phyloP scores from a whole-genome alignment of 768 basidiomycete species.

The Boletus rufocinnamomeus region DNA sequence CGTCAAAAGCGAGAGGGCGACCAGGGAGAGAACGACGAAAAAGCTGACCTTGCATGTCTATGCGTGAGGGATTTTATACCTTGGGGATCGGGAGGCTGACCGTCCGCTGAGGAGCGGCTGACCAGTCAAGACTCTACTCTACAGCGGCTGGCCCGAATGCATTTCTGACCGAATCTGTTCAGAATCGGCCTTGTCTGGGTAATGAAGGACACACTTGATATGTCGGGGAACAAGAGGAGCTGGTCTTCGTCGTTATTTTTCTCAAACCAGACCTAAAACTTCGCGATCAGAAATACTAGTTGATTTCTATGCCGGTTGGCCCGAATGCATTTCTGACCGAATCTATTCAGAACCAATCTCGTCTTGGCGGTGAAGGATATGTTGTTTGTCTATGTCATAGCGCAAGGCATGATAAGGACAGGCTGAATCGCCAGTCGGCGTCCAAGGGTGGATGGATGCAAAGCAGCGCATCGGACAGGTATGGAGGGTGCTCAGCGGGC shows the following conservation, averaged over 20 bases:
- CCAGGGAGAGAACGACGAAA: neutral
- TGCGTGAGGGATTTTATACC: neutral
- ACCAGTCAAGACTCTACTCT: neutral
- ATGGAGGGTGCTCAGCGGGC: neutral
- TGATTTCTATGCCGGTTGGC: neutral
- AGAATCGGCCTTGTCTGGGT: too few relatives aligned
- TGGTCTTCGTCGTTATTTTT: neutral
- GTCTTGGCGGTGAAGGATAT: neutral
- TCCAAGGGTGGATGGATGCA: neutral
- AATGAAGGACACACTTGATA: too few relatives aligned
- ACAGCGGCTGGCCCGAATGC: neutral
- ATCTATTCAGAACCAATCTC: neutral
- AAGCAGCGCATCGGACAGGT: neutral
- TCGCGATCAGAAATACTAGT: neutral
- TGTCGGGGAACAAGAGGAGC: too few relatives aligned
- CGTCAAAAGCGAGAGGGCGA: too few relatives aligned
- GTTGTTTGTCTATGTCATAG: neutral
- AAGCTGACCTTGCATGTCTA: neutral
- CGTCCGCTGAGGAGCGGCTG: neutral
- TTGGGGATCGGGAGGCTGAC: neutral
- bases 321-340: conserved; percentile 2
- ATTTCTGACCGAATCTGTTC: neutral
- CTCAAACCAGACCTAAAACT: neutral
- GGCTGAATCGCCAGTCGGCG: conserved; percentile 19
- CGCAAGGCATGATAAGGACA: conserved; percentile 1